Evolutionary conservation across 2,329 filamentous ascomycete genomes (phyloP).

Genomic region (Sporothrix luriei): DNA sequence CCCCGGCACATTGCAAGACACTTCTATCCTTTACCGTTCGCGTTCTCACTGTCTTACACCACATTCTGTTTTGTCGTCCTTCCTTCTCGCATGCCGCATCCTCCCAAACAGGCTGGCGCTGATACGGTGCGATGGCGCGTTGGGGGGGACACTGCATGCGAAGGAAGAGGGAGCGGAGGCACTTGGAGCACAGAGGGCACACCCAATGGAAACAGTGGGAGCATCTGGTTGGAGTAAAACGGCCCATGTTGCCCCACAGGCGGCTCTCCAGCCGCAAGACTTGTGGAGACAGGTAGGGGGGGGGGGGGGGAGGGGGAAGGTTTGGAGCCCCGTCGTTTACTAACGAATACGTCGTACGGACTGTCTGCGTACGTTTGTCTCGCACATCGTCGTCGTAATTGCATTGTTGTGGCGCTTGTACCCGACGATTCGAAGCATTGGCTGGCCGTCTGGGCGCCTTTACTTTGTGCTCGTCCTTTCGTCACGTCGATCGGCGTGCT

Average conservation of each 20-base stretch:
- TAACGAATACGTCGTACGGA: no score
- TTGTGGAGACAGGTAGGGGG: background rate
- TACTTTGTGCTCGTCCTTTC: background rate
- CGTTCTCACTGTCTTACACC: background rate
- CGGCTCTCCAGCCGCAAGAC: background rate
- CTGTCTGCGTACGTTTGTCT: background rate
- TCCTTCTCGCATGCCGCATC: background rate
- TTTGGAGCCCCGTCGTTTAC: background rate
- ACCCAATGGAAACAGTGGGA: background rate
- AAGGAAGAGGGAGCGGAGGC: conserved; percentile 16
- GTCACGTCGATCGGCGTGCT: background rate
- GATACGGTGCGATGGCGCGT: background rate
- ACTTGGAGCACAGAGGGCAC: background rate
- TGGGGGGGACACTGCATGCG: background rate
- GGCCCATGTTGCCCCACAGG: background rate
- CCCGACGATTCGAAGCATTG: background rate
- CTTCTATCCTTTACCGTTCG: background rate
- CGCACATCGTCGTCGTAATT: background rate
- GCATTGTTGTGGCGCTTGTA: background rate
- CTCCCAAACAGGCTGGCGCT: conserved; percentile 8
- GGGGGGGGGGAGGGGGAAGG: no score
- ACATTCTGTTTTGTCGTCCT: background rate
- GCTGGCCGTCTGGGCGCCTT: conserved; percentile 11
- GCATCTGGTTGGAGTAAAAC: background rate
- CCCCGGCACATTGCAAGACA: background rate